Evolutionary conservation across 805 yeast genomes (phyloP).

Genomic region (Starmerella bombicola): DNA sequence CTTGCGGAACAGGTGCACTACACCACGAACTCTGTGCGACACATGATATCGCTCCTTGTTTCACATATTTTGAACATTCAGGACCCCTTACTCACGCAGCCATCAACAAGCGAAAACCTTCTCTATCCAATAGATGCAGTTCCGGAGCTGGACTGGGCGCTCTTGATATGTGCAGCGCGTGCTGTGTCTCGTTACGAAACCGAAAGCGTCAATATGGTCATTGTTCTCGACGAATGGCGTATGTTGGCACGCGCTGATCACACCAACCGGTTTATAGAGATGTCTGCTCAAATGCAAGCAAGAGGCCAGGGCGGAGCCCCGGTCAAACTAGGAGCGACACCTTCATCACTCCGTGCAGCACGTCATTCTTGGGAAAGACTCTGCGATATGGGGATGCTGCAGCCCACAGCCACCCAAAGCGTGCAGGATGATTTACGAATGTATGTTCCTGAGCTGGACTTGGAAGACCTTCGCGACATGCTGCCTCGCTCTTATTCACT

Average conservation of each 20-base stretch:
- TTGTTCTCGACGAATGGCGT: conserved; percentile 66
- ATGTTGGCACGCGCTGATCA: conserved; percentile 39
- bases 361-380: conserved; percentile 65
- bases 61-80: conserved; percentile 7
- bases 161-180: conserved; percentile 66
- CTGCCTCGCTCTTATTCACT: conserved; percentile 31
- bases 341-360: conserved; percentile 42
- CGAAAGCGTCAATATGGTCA: conserved; percentile 57
- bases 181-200: conserved; percentile 46
- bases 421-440: conserved; percentile 31
- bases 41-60: conserved; percentile 22
- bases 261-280: conserved; percentile 26
- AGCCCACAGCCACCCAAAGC: conserved; percentile 32
- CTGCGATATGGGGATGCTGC: conserved; percentile 41
- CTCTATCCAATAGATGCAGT: conserved; percentile 27
- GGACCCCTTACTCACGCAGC: conserved; percentile 6
- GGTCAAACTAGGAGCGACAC: conserved; percentile 11
- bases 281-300: background rate
- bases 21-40: conserved; percentile 46
- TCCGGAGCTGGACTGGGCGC: conserved; percentile 58
- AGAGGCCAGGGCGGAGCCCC: background rate
- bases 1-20: conserved; percentile 33
- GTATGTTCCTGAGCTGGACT: conserved; percentile 28
- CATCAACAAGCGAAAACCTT: conserved; percentile 14
- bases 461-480: conserved; percentile 27